Percentiles rank a stretch among this genome's conserved stretches.
phyloP scores from a whole-genome alignment of 192 early-diverging fungal genomes.

The Coemansia sp. region DNA sequence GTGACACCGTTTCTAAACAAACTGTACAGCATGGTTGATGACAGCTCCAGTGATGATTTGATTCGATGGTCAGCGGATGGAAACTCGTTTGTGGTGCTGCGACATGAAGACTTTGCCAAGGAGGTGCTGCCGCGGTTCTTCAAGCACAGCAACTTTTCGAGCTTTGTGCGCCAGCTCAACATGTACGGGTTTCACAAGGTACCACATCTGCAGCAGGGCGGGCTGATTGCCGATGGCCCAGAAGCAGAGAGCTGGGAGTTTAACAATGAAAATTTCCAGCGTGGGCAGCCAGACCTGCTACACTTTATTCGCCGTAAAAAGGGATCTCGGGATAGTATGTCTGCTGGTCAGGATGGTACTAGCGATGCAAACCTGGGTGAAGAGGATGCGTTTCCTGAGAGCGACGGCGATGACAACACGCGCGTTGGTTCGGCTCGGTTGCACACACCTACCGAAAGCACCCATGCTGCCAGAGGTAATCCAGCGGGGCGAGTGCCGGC shows the following conservation, averaged over 20 bases:
- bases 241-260: slow-evolving; percentile 90
- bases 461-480: neutral
- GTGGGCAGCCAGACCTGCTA: slow-evolving; percentile 85
- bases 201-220: slow-evolving; percentile 89
- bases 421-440: neutral
- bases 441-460: neutral
- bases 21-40: slow-evolving; percentile 93
- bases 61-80: slow-evolving; percentile 91
- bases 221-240: slow-evolving; percentile 65
- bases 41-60: slow-evolving; percentile 74
- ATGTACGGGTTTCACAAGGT: slow-evolving; percentile 98
- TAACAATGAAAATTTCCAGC: slow-evolving; percentile 84
- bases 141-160: slow-evolving; percentile 90
- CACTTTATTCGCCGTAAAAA: slow-evolving; percentile 86
- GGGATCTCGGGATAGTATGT: slow-evolving; percentile 32
- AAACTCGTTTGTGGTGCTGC: slow-evolving; percentile 76
- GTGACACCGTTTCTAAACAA: slow-evolving; percentile 94
- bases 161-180: slow-evolving; percentile 89
- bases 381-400: neutral
- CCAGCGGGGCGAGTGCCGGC: neutral
- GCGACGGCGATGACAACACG: neutral
- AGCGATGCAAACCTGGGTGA: slow-evolving; percentile 38
- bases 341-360: slow-evolving; percentile 31
- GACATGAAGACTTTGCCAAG: slow-evolving; percentile 77
- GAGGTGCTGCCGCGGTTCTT: slow-evolving; percentile 81